These are phyloP conservation scores for Penicillium expansum DNA, from an alignment of 2,329 filamentous ascomycete genomes.

Conservation along the genomic window DNA sequence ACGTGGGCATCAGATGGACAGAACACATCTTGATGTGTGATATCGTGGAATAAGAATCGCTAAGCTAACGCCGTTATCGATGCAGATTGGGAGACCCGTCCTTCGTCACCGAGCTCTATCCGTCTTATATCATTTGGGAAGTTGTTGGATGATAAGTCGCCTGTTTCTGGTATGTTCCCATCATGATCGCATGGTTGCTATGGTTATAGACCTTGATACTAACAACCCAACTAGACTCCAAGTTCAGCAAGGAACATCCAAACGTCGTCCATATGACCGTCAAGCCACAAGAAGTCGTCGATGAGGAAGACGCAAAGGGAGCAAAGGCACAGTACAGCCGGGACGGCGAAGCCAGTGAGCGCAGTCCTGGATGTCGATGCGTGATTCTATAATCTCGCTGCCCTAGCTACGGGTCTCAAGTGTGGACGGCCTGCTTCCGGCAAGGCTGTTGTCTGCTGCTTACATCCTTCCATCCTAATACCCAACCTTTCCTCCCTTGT, in stretches of 20 bases:
- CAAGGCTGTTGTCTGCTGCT: background rate
- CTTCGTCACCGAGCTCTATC: conserved; percentile 83
- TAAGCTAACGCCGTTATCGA: background rate
- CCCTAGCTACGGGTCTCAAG: background rate
- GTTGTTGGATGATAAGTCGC: conserved; percentile 82
- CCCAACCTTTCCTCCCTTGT: background rate
- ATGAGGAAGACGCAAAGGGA: conserved; percentile 73
- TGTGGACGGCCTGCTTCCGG: background rate
- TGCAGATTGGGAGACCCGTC: conserved; percentile 78
- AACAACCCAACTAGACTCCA: conserved; percentile 61
- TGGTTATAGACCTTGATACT: conserved; percentile 1
- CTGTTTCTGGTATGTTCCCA: conserved; percentile 68
- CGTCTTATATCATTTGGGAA: conserved; percentile 89
- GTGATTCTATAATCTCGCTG: conserved; percentile 53
- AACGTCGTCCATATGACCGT: conserved; percentile 96
- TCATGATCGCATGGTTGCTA: background rate
- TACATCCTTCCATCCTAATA: background rate
- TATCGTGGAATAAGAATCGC: background rate
- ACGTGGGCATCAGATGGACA: background rate
- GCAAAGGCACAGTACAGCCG: conserved; percentile 54
- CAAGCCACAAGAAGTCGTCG: conserved; percentile 76
- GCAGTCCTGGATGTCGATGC: conserved; percentile 62
- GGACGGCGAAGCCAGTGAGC: conserved; percentile 54
- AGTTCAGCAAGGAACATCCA: conserved; percentile 68
- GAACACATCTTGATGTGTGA: background rate